A percentile compares a stretch with the other conserved stretches of the same genome.
Evolutionary conservation across 1,139 yeast genomes (phyloP).

Genomic region (Kodamaea sp.): DNA sequence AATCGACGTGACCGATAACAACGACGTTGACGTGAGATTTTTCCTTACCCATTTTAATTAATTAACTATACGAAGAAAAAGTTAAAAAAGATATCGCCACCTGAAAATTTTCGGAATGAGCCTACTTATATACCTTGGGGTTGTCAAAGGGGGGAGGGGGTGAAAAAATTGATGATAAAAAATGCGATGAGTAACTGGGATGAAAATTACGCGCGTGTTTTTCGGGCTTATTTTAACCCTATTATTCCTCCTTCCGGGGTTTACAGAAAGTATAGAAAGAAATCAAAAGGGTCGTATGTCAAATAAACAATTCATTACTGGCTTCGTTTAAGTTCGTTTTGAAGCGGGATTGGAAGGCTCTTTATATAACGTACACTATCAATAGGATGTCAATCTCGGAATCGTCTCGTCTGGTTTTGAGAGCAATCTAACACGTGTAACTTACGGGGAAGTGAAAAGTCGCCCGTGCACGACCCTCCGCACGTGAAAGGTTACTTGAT

Average conservation of each 20-base stretch:
- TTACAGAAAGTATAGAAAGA: too few relatives aligned
- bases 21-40: constrained; percentile 98
- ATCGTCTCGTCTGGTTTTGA: neutral
- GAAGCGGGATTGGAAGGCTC: too few relatives aligned
- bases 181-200: constrained; percentile 12
- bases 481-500: neutral
- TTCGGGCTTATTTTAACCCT: too few relatives aligned
- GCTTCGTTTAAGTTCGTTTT: too few relatives aligned
- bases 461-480: neutral
- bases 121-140: constrained; percentile 10
- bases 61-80: constrained; percentile 4
- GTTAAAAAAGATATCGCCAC: neutral
- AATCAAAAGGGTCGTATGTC: too few relatives aligned
- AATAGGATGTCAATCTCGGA: too few relatives aligned
- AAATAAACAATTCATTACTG: too few relatives aligned
- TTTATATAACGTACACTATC: too few relatives aligned
- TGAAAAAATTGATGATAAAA: constrained; percentile 8
- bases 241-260: too few relatives aligned
- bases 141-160: constrained; percentile 6
- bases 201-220: constrained; percentile 2
- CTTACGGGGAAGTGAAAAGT: constrained; percentile 1
- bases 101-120: constrained; percentile 1
- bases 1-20: constrained; percentile 60
- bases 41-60: constrained; percentile 68
- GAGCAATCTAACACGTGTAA: constrained; percentile 13